Evolutionary conservation across 1,284 basidiomycete species (phyloP).

Genomic region (Sanghuangporus sanghuang): DNA sequence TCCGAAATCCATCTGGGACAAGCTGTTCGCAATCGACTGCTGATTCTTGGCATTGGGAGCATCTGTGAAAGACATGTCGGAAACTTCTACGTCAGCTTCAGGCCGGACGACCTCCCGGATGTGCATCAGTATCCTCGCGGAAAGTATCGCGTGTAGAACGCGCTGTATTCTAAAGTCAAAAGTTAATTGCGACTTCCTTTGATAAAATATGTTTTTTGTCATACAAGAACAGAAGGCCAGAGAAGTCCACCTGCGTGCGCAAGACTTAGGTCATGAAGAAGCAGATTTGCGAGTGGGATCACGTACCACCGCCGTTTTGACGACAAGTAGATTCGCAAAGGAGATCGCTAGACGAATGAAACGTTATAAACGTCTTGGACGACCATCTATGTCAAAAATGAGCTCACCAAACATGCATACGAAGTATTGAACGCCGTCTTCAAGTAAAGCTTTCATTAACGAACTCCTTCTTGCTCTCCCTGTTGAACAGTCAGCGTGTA

Average conservation of each 20-base stretch:
- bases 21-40: background rate
- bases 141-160: constrained; percentile 8
- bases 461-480: constrained; percentile 3
- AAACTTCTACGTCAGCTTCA: background rate
- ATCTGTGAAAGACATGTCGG: background rate
- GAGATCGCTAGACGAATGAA: background rate
- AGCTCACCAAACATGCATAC: constrained; percentile 6
- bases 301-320: background rate
- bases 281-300: background rate
- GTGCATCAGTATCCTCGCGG: constrained; percentile 7
- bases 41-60: too few relatives aligned
- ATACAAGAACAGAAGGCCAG: constrained; percentile 1
- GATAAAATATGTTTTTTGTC: background rate
- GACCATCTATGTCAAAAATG: too few relatives aligned
- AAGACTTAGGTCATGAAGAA: background rate
- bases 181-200: background rate
- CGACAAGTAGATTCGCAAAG: constrained; percentile 5
- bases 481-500: background rate
- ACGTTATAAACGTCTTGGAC: background rate
- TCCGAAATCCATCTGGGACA: background rate
- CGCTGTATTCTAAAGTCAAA: background rate
- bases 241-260: background rate
- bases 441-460: background rate
- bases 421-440: constrained; percentile 8
- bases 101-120: background rate